These are phyloP conservation scores for Xylaria acuta DNA, from an alignment of 495 filamentous ascomycete species.

Conservation along the genomic window DNA sequence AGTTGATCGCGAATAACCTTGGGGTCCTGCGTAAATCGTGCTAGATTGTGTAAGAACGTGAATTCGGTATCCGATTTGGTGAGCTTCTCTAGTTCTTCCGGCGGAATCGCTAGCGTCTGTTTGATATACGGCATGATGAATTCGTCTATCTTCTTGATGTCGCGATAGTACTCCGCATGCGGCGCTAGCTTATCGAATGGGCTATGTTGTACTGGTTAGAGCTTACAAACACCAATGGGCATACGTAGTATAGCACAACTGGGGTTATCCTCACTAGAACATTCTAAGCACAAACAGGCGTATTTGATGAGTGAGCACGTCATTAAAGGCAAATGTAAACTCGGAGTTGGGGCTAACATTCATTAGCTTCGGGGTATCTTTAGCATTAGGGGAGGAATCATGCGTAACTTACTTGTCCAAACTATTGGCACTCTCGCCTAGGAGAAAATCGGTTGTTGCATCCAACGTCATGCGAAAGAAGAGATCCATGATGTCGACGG, in stretches of 20 bases:
- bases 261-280: slow-evolving; percentile 1
- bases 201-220: slow-evolving; percentile 27
- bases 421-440: slow-evolving; percentile 60
- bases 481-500: slow-evolving; percentile 59
- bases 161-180: slow-evolving; percentile 47
- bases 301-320: slow-evolving; percentile 42
- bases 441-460: slow-evolving; percentile 64
- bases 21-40: slow-evolving; percentile 50
- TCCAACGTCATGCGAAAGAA: slow-evolving; percentile 64
- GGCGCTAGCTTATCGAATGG: slow-evolving; percentile 54
- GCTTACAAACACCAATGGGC: background rate
- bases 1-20: slow-evolving; percentile 64
- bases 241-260: background rate
- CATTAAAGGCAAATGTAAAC: slow-evolving; percentile 60
- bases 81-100: slow-evolving; percentile 57
- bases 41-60: slow-evolving; percentile 58
- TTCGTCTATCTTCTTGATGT: slow-evolving; percentile 52
- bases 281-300: slow-evolving; percentile 13
- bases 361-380: background rate
- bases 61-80: slow-evolving; percentile 48
- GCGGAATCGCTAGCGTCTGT: slow-evolving; percentile 53
- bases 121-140: slow-evolving; percentile 63
- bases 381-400: background rate
- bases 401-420: slow-evolving; percentile 47
- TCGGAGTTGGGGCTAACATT: slow-evolving; percentile 48